Base-by-base conservation (phyloP, 129 eudicot genomes). In the Sambucus nigra region DNA sequence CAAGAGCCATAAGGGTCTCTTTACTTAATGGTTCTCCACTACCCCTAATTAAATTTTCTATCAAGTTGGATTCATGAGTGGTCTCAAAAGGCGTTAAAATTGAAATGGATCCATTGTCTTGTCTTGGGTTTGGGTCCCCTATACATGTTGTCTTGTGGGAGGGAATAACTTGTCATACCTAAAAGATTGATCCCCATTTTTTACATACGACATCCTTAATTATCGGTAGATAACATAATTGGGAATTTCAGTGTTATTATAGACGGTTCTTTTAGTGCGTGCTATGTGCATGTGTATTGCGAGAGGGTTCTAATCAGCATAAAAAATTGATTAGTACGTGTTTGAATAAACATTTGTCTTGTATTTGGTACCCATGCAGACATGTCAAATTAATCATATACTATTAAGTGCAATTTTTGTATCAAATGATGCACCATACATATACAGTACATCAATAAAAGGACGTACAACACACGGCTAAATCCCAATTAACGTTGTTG, bases 81-180 rank as follows among this genome's bases (percentile, higher is more conserved):
- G 61, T 38, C 63, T 58, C 52, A 58, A 58, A 58, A 58, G 51
- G 49, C 24, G 63, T 41, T 11, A 24, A 58, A 40, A 28, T 12
- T 9, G 1, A 33, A 55, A 41, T 1, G 25, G 29, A 58, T 19
- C 27, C 28, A 17, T n/a, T 41, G 39, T 25, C 31, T 39, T 45
- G n/a, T n/a, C n/a, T n/a, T n/a, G n/a, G n/a, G n/a, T n/a, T n/a
- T n/a, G n/a, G 63, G 63, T 51, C 22, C 63, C 63, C 51, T 55
- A 35, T 38, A 7, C 51, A 57, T 57, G 35, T 58, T 47, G 28
- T 27, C 63, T 16, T 41, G 5, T 58, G 16, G 33, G 28, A 32
- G 25, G 28, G 26, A 5, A 25, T 57, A 25, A 46, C 20, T 57
- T 57, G 5, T 23, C 33, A 35, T 41, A 22, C 60, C 23, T 55